Evolutionary conservation across 1,139 yeast genomes (phyloP).

Genomic region (Wickerhamiella infanticola): DNA sequence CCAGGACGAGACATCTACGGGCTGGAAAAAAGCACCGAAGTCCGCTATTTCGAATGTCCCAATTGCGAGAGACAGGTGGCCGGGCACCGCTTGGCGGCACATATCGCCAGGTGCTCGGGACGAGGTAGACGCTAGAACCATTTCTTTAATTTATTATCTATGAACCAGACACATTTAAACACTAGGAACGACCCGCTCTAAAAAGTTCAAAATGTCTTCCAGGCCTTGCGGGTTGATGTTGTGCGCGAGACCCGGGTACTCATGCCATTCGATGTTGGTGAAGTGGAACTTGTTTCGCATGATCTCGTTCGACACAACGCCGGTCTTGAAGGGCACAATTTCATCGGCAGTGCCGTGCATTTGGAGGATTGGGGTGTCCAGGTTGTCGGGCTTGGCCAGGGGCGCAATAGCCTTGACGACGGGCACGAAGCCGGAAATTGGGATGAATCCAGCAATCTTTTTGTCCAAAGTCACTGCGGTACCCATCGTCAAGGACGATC

Average conservation of each 20-base stretch:
- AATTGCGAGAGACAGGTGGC: slow-evolving; percentile 79
- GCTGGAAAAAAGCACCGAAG: slow-evolving; percentile 30
- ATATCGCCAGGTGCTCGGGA: slow-evolving; percentile 72
- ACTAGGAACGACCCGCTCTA: slow-evolving; percentile 24
- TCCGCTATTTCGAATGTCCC: slow-evolving; percentile 54
- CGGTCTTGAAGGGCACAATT: slow-evolving; percentile 38
- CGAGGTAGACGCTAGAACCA: slow-evolving; percentile 23
- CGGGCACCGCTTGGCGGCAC: slow-evolving; percentile 85
- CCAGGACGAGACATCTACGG: slow-evolving; percentile 38
- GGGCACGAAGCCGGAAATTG: slow-evolving; percentile 68
- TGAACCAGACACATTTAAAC: not conserved
- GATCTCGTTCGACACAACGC: slow-evolving; percentile 29
- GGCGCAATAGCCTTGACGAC: slow-evolving; percentile 25
- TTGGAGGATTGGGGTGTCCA: slow-evolving; percentile 62
- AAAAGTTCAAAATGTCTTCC: slow-evolving; percentile 39
- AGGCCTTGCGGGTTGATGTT: slow-evolving; percentile 54
- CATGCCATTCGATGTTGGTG: slow-evolving; percentile 37
- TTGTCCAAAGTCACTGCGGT: slow-evolving; percentile 24
- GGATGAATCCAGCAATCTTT: slow-evolving; percentile 65
- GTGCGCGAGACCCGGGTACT: slow-evolving; percentile 53
- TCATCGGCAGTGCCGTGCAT: slow-evolving; percentile 81
- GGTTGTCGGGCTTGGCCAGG: slow-evolving; percentile 29
- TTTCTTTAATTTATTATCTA: not conserved
- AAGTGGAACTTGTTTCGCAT: slow-evolving; percentile 36
- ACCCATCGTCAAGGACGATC: slow-evolving; percentile 69